Evolutionary conservation across 257 asterid genomes (phyloP).

Genomic region (Rauvolfia tetraphylla): DNA sequence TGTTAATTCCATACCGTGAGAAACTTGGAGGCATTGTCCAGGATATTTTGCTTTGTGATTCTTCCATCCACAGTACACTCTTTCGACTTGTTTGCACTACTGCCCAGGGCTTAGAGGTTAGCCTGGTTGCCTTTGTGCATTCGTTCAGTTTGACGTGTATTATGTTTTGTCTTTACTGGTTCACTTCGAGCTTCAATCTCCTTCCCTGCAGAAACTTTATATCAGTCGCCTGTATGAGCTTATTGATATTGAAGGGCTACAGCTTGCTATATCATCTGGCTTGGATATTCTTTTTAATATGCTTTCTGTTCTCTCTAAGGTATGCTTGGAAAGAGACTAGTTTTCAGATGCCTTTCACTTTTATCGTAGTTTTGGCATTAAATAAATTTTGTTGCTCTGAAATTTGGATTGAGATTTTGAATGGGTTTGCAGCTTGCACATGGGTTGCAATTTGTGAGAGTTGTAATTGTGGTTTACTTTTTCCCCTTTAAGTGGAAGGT

Average conservation of each 20-base stretch:
- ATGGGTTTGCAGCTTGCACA: background rate
- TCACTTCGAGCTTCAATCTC: background rate
- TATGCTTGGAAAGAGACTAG: conserved; percentile 24
- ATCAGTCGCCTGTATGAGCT: conserved; percentile 67
- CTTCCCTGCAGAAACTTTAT: conserved; percentile 54
- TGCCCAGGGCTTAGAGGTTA: conserved; percentile 73
- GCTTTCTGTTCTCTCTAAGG: conserved; percentile 62
- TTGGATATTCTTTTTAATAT: conserved; percentile 67
- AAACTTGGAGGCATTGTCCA: conserved; percentile 56
- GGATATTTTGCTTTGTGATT: conserved; percentile 65
- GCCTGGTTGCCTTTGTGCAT: conserved; percentile 20
- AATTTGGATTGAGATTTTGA: background rate
- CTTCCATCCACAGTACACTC: conserved; percentile 76
- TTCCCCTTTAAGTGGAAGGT: background rate
- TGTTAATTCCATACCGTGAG: conserved; percentile 38
- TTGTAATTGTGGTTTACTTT: background rate
- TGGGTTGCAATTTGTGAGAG: background rate
- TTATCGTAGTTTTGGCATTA: background rate
- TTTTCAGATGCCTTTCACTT: background rate
- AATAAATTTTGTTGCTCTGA: background rate
- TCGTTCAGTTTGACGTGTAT: background rate
- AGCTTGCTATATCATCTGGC: conserved; percentile 59
- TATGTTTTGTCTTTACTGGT: conserved; percentile 19
- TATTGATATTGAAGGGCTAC: conserved; percentile 82
- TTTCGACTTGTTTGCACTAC: conserved; percentile 83